Base-by-base conservation (phyloP, 129 eudicot species). In the Artemisia argyi region DNA sequence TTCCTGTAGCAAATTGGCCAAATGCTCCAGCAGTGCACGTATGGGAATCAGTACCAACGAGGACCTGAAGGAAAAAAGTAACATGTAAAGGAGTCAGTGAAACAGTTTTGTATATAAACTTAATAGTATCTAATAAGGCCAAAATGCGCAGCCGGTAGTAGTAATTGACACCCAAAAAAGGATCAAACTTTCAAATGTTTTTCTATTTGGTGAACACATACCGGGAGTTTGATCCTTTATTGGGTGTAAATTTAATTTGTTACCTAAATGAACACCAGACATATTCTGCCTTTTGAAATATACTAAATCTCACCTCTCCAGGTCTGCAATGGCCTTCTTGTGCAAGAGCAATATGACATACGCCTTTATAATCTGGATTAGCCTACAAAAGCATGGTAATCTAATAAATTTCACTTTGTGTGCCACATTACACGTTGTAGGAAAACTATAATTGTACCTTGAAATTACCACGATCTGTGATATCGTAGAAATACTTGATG, bases 291-390 rank as follows among this genome's bases (percentile, higher is more conserved):
- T 7, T 39, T 39, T 39, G 46, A 52, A 30, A n/a, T 42, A 42
- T 63, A 35, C 32, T 5, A 61, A 58, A 28, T 30, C 7, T 89
- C 44, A 90, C 97, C 95, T 90, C 97, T 80, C 97, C 97, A 79
- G 97, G 97, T 79, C 97, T 82, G 79, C 95, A 90, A 78, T 90
- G 96, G 61, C 96, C 96, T 69, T 86, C 92, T 71, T 87, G 95
- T 3, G 97, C 95, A 83, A 90, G 95, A 78, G 91, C 89, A 30
- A 85, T 77, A 73, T 90, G 97, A 69, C 97, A 90, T 65, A 85
- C 97, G 57, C 94, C 97, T 82, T 87, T 87, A 62, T 89, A 86
- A 74, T 84, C 93, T 42, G 90, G 96, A 73, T 84, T 86, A n/a
- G 88, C 96, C 88, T 16, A 61, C 32, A 32, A 15, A 66, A 61